Percentiles rank a stretch among this genome's conserved stretches.
These are phyloP conservation scores for Diaporthe sp. DNA, from an alignment of 2,329 filamentous ascomycete genomes.

Conservation along the genomic window DNA sequence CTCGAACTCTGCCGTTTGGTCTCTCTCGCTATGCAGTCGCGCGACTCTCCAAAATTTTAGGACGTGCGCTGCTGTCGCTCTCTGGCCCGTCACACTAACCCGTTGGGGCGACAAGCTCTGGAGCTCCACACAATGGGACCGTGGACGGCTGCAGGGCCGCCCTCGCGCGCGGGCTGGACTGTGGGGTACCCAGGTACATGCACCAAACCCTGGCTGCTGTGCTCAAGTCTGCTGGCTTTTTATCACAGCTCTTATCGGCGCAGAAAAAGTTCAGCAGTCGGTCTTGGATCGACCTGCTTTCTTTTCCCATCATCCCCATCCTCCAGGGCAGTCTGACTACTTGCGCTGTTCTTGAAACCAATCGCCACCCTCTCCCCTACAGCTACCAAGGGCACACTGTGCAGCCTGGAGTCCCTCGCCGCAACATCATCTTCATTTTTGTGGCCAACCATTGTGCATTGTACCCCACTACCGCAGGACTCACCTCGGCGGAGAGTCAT, in stretches of 20 bases:
- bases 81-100: neutral
- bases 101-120: neutral
- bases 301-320: slow-evolving; percentile 14
- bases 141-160: neutral
- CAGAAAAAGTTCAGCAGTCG: slow-evolving; percentile 32
- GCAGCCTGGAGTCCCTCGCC: neutral
- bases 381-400: neutral
- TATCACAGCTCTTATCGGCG: slow-evolving; percentile 33
- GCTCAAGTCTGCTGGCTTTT: neutral
- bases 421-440: neutral
- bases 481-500: slow-evolving; percentile 22
- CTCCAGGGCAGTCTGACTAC: neutral
- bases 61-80: slow-evolving; percentile 6
- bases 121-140: slow-evolving; percentile 13
- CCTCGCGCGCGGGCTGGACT: neutral
- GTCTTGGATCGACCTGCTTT: neutral
- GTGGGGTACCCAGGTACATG: slow-evolving; percentile 14
- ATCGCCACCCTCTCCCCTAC: neutral
- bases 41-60: slow-evolving; percentile 38
- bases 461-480: slow-evolving; percentile 16
- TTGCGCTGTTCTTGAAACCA: slow-evolving; percentile 18
- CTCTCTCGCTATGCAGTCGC: neutral
- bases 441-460: neutral
- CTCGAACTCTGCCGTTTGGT: slow-evolving; percentile 19
- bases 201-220: neutral